Percentiles rank a stretch among this genome's conserved stretches.
Evolutionary conservation across 1,284 basidiomycete genomes (phyloP).

Genomic region (Trichosporon ovoides): DNA sequence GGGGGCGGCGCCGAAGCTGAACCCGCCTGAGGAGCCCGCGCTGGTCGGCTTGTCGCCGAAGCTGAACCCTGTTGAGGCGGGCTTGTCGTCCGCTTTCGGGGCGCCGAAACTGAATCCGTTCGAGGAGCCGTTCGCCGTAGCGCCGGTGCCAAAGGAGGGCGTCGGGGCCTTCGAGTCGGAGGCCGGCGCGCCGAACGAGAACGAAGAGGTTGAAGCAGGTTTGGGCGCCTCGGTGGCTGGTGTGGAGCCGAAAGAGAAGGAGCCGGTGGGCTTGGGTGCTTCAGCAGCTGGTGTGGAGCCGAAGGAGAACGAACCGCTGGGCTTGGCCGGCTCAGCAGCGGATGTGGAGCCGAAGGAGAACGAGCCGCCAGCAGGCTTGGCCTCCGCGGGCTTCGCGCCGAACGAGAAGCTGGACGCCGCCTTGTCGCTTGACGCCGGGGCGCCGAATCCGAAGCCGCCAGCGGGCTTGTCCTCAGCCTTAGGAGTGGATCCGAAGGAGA

Average conservation of each 20-base stretch:
- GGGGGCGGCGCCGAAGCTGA: too few relatives aligned
- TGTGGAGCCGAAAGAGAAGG: neutral
- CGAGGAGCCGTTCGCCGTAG: too few relatives aligned
- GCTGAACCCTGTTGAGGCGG: too few relatives aligned
- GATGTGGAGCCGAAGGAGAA: constrained; percentile 10
- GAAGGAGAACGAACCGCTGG: constrained; percentile 6
- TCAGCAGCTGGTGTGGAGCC: constrained; percentile 1
- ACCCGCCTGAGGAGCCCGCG: too few relatives aligned
- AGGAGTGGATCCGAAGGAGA: constrained; percentile 6
- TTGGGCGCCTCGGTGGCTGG: neutral
- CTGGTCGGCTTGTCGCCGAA: too few relatives aligned
- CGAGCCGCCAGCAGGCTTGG: neutral
- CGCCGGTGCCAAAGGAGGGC: too few relatives aligned
- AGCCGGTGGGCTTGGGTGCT: neutral
- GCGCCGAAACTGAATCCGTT: too few relatives aligned
- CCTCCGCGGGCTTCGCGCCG: neutral
- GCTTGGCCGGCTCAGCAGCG: neutral
- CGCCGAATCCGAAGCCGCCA: too few relatives aligned
- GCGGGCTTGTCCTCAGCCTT: neutral
- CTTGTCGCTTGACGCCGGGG: too few relatives aligned
- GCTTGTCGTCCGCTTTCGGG: too few relatives aligned
- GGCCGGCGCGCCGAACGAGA: constrained; percentile 9
- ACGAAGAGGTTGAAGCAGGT: neutral
- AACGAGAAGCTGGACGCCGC: constrained; percentile 12
- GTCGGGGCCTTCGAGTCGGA: too few relatives aligned